Conservation (phyloP, 1,284 basidiomycete genomes). For the Ganoderma sinense region DNA sequence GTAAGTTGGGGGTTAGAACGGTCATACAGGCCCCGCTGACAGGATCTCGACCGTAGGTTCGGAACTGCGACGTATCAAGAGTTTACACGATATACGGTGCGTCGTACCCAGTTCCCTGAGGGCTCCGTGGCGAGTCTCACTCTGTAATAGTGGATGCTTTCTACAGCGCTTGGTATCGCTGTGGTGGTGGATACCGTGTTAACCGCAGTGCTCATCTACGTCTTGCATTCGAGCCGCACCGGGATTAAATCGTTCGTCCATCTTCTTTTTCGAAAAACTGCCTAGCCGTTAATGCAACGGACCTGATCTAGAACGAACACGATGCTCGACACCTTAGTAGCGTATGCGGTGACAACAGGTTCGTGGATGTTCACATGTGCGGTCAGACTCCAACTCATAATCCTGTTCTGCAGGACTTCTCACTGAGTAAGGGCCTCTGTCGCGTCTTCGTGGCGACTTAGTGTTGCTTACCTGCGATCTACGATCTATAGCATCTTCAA, state of each 20-base stretch:
- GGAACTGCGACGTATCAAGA: neutral
- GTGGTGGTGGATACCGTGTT: slow-evolving; percentile 14
- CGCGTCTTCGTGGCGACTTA: neutral
- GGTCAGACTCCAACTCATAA: neutral
- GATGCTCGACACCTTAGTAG: neutral
- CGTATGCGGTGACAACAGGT: neutral
- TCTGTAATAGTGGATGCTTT: slow-evolving; percentile 11
- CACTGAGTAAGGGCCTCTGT: neutral
- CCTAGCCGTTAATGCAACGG: no score
- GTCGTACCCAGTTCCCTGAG: neutral
- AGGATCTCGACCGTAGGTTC: neutral
- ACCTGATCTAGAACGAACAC: neutral
- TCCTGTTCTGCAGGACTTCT: neutral
- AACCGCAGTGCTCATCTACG: slow-evolving; percentile 12
- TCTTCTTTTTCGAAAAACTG: neutral
- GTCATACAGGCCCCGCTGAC: neutral
- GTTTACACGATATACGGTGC: neutral
- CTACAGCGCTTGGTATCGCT: slow-evolving; percentile 12
- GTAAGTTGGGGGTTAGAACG: neutral
- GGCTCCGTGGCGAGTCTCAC: neutral
- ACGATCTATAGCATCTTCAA: neutral
- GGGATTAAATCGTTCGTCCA: slow-evolving; percentile 10
- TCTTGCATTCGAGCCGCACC: slow-evolving; percentile 14
- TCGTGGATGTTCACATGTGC: neutral
- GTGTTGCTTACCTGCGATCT: neutral